A percentile compares a stretch with the other conserved stretches of the same genome.
Evolutionary conservation across 2,329 filamentous ascomycete genomes (phyloP).

Genomic region (Myotisia sp.): DNA sequence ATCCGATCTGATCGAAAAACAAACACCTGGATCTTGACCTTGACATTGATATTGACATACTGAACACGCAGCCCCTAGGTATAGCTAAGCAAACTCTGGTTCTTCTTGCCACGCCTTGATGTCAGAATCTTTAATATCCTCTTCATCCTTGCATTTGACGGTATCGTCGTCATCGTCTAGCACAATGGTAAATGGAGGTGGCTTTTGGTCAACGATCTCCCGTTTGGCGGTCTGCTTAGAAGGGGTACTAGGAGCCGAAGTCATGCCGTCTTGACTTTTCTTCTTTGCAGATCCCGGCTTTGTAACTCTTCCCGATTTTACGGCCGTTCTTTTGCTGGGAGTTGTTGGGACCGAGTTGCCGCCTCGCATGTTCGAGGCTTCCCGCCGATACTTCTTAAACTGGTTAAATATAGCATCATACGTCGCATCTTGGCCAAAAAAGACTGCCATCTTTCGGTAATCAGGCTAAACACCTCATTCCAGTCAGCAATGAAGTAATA

Average conservation of each 20-base stretch:
- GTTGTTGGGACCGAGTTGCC: slow-evolving; percentile 7
- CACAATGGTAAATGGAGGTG: slow-evolving; percentile 2
- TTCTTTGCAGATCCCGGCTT: slow-evolving; percentile 8
- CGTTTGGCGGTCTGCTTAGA: no score
- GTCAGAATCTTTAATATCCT: no score
- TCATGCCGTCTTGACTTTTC: not conserved
- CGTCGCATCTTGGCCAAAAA: slow-evolving; percentile 34
- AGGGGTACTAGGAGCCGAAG: no score
- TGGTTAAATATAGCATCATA: slow-evolving; percentile 36
- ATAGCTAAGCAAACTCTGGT: no score
- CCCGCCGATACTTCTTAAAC: slow-evolving; percentile 32
- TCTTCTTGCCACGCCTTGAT: no score
- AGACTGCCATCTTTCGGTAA: slow-evolving; percentile 28
- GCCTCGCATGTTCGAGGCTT: slow-evolving; percentile 23
- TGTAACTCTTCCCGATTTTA: slow-evolving; percentile 12
- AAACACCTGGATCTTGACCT: no score
- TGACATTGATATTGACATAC: no score
- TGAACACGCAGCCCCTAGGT: no score
- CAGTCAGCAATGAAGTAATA: not conserved
- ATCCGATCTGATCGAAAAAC: no score
- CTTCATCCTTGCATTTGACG: no score
- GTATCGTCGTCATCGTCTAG: slow-evolving; percentile 8
- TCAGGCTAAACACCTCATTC: slow-evolving; percentile 27
- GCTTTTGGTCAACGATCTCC: not conserved
- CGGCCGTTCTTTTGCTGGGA: slow-evolving; percentile 6